phyloP scores from a whole-genome alignment of 164 flowering plant genomes.

The Buxus sempervirens region DNA sequence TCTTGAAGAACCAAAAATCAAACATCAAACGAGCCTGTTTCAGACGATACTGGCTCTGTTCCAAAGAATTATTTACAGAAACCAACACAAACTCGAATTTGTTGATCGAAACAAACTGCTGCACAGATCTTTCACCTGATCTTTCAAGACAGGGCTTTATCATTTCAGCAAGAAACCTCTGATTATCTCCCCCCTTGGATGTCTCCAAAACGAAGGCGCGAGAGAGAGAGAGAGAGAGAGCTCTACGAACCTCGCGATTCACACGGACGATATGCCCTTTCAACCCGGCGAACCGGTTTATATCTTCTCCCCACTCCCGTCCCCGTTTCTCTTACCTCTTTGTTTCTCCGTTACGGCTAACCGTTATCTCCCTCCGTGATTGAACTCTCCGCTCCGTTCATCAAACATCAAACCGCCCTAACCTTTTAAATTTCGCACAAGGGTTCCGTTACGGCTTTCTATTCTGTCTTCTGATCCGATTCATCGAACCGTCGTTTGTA shows the following conservation, averaged over 20 bases:
- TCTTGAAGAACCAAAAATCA: constrained; percentile 8
- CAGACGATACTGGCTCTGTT: background rate
- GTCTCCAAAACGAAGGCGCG: no score
- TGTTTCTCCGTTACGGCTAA: constrained; percentile 14
- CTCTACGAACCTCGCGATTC: constrained; percentile 14
- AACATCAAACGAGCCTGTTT: background rate
- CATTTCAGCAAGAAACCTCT: no score
- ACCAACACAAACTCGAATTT: background rate
- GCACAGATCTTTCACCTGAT: background rate
- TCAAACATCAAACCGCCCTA: no score
- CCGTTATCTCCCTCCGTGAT: constrained; percentile 17
- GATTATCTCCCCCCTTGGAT: no score
- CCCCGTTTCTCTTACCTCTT: no score
- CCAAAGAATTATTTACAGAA: background rate
- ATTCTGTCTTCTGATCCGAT: no score
- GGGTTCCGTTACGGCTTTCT: no score
- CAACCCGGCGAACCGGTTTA: constrained; percentile 22
- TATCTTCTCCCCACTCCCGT: constrained; percentile 4
- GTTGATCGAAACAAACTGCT: constrained; percentile 18
- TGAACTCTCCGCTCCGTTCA: constrained; percentile 13
- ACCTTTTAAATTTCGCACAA: no score
- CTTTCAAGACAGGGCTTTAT: background rate
- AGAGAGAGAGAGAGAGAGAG: constrained; percentile 1
- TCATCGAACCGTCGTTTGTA: no score
- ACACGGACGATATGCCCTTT: constrained; percentile 26